Percentiles rank a stretch among this genome's conserved stretches.
These are phyloP conservation scores for Colletotrichum tabaci DNA, from an alignment of 2,329 filamentous ascomycete species.

Conservation along the genomic window DNA sequence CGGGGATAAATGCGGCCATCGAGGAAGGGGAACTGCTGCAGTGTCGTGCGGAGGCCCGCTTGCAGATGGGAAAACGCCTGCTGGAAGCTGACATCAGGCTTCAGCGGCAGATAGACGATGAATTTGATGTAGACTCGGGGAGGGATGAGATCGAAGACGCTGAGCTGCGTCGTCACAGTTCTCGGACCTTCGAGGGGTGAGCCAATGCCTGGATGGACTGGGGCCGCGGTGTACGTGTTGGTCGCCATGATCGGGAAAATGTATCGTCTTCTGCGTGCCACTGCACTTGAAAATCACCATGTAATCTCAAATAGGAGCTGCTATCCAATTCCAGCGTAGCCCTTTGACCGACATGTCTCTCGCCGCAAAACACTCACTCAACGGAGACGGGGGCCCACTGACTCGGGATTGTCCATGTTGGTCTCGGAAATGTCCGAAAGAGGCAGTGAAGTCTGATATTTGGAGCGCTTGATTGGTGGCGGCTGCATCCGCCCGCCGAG, in stretches of 20 bases:
- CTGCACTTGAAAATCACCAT: neutral
- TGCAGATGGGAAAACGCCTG: constrained; percentile 52
- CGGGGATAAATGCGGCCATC: constrained; percentile 53
- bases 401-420: neutral
- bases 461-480: neutral
- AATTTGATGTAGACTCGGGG: constrained; percentile 31
- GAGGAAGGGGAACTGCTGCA: constrained; percentile 55
- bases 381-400: neutral
- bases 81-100: constrained; percentile 45
- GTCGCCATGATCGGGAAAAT: constrained; percentile 1
- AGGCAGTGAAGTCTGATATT: neutral
- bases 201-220: neutral
- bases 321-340: neutral
- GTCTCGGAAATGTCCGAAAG: constrained; percentile 6
- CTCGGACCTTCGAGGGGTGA: neutral
- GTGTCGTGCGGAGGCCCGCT: constrained; percentile 51
- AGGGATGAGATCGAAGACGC: constrained; percentile 24
- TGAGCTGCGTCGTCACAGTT: constrained; percentile 12
- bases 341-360: too few relatives aligned
- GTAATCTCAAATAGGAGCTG: neutral
- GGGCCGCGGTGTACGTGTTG: neutral
- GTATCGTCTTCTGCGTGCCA: neutral
- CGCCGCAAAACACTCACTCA: too few relatives aligned
- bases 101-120: constrained; percentile 53
- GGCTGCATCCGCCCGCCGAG: too few relatives aligned